phyloP scores from a whole-genome alignment of 257 asterid genomes.

The Thymus mandschuricus region DNA sequence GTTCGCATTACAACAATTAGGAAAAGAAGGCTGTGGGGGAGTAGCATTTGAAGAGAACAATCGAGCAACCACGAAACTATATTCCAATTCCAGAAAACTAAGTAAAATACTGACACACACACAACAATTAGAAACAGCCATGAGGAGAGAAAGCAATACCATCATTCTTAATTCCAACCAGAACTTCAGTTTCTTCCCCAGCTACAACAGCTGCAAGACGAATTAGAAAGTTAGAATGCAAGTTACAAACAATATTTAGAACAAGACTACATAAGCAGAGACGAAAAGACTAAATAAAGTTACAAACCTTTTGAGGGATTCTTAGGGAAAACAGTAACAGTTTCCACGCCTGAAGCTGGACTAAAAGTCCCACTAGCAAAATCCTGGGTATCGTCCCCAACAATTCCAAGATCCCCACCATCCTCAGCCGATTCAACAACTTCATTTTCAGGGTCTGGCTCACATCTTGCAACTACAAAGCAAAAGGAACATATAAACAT shows the following conservation, averaged over 20 bases:
- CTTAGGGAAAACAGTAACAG: slow-evolving; percentile 88
- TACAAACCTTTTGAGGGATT: slow-evolving; percentile 80
- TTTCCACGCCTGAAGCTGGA: slow-evolving; percentile 87
- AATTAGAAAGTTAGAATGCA: slow-evolving; percentile 29
- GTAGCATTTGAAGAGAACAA: too few species aligned
- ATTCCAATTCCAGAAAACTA: too few species aligned
- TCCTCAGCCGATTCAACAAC: slow-evolving; percentile 59
- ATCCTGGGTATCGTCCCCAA: slow-evolving; percentile 89
- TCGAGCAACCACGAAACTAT: too few species aligned
- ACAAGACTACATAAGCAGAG: slow-evolving; percentile 1
- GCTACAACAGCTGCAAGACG: slow-evolving; percentile 67
- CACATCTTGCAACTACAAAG: slow-evolving; percentile 70
- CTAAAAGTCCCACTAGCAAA: slow-evolving; percentile 62
- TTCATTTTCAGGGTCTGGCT: slow-evolving; percentile 65
- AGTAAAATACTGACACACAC: too few species aligned
- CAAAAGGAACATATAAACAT: slow-evolving; percentile 20
- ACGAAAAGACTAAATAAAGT: slow-evolving; percentile 1
- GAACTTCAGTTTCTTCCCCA: slow-evolving; percentile 89
- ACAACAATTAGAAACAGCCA: background rate
- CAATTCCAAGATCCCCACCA: slow-evolving; percentile 78
- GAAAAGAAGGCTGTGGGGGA: background rate
- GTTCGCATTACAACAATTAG: slow-evolving; percentile 8
- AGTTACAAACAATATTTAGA: background rate
- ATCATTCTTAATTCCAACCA: slow-evolving; percentile 90
- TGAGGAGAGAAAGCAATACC: slow-evolving; percentile 52